Percentiles rank a stretch among this genome's conserved stretches.
These are phyloP conservation scores for Erythrophleum ivorense DNA, from an alignment of 331 rosid species.

Conservation along the genomic window DNA sequence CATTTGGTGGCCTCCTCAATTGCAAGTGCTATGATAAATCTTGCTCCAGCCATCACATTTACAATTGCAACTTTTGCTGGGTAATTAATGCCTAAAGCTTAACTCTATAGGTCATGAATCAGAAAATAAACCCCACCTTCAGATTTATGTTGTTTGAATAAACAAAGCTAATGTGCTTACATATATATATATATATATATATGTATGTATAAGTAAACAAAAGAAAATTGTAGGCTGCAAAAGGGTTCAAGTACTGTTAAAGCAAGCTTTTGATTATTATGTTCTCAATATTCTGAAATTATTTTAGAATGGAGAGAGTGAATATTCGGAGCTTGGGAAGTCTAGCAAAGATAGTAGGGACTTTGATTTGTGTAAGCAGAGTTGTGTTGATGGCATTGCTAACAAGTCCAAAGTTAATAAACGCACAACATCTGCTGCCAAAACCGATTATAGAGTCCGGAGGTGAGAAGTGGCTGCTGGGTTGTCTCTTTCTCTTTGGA, in stretches of 20 bases:
- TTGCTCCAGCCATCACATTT: conserved; percentile 64
- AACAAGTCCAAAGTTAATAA: conserved; percentile 61
- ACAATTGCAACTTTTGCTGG: conserved; percentile 53
- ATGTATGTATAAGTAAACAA: background rate
- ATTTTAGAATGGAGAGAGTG: conserved; percentile 57
- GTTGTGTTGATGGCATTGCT: conserved; percentile 61
- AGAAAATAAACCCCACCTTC: background rate
- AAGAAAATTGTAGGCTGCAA: too few relatives aligned
- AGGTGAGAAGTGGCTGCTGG: conserved; percentile 52
- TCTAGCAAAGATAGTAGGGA: conserved; percentile 62
- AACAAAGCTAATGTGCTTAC: background rate
- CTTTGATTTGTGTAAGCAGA: conserved; percentile 59
- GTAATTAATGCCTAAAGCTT: conserved; percentile 26
- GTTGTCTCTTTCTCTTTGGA: conserved; percentile 57
- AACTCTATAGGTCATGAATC: too few relatives aligned
- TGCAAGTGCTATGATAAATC: conserved; percentile 59
- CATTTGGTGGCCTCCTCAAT: conserved; percentile 56
- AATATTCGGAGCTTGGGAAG: conserved; percentile 49
- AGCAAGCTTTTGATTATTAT: too few relatives aligned
- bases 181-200: background rate
- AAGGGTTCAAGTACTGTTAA: too few relatives aligned
- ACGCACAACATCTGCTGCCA: conserved; percentile 33
- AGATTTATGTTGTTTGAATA: background rate
- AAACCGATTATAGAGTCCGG: conserved; percentile 22
- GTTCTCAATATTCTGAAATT: background rate